Percentiles rank a stretch among this genome's conserved stretches.
phyloP scores from a whole-genome alignment of 2,329 filamentous ascomycete species.

The Aspergillus aculeatinus region DNA sequence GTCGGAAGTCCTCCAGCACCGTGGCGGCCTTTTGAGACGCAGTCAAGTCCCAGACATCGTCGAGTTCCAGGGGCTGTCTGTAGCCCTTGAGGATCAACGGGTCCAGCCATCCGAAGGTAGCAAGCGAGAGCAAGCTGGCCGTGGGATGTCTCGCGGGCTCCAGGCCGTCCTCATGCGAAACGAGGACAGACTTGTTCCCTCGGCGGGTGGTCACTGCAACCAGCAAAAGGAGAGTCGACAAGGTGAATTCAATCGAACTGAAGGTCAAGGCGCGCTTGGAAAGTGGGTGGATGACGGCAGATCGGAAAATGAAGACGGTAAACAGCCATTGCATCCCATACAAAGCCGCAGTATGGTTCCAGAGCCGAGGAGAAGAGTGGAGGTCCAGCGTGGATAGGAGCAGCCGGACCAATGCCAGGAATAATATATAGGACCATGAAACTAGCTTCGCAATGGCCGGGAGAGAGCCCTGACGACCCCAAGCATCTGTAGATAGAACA shows the following conservation, averaged over 20 bases:
- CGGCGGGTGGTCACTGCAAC: slow-evolving; percentile 81
- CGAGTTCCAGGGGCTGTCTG: slow-evolving; percentile 76
- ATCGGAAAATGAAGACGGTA: slow-evolving; percentile 75
- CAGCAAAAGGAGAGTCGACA: slow-evolving; percentile 70
- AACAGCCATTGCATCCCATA: slow-evolving; percentile 83
- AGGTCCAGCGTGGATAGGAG: slow-evolving; percentile 59
- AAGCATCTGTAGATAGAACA: slow-evolving; percentile 61
- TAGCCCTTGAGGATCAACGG: slow-evolving; percentile 86
- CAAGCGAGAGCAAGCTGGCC: slow-evolving; percentile 83
- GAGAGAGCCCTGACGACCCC: slow-evolving; percentile 57
- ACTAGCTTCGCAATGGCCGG: slow-evolving; percentile 66
- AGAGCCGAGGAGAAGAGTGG: slow-evolving; percentile 71
- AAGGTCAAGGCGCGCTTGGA: slow-evolving; percentile 64
- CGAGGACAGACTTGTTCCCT: slow-evolving; percentile 82
- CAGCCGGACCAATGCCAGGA: slow-evolving; percentile 71
- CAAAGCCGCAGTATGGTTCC: slow-evolving; percentile 87
- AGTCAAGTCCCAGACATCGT: slow-evolving; percentile 87
- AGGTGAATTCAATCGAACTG: slow-evolving; percentile 69
- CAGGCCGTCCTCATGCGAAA: slow-evolving; percentile 87
- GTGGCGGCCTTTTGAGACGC: slow-evolving; percentile 82
- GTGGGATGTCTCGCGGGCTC: slow-evolving; percentile 83
- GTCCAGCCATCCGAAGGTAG: slow-evolving; percentile 89
- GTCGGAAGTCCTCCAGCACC: slow-evolving; percentile 79
- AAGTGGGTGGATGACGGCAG: slow-evolving; percentile 73
- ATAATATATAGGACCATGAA: slow-evolving; percentile 77